Percentiles rank a stretch among this genome's conserved stretches.
Evolutionary conservation across 2,329 filamentous ascomycete genomes (phyloP).

Genomic region (Alternaria consortialis): DNA sequence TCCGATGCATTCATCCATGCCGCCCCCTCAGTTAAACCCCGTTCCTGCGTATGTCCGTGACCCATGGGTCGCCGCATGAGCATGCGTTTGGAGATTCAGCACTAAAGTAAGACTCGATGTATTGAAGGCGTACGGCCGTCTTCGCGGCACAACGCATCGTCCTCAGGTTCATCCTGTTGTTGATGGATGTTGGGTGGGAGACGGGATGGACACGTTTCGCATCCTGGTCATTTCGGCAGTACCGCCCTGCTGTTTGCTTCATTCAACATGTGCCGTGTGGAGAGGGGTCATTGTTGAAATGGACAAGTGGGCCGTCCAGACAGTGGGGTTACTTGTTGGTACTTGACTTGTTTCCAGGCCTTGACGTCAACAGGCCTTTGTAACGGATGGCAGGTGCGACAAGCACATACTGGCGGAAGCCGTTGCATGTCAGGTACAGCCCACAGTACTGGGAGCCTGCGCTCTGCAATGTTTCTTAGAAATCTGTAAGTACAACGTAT

Average conservation of each 20-base stretch:
- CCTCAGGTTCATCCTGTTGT: background rate
- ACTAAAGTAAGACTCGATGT: constrained; percentile 2
- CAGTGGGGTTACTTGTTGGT: background rate
- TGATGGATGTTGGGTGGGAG: background rate
- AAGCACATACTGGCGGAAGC: constrained; percentile 7
- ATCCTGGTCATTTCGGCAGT: constrained; percentile 7
- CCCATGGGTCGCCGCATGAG: background rate
- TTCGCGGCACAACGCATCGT: background rate
- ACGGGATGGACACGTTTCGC: constrained; percentile 14
- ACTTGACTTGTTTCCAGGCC: constrained; percentile 3
- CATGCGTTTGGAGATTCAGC: constrained; percentile 3
- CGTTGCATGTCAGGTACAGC: constrained; percentile 14
- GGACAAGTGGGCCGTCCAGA: constrained; percentile 1
- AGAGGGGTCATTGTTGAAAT: background rate
- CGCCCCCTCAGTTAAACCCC: background rate
- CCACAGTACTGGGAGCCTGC: constrained; percentile 2
- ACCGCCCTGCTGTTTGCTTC: constrained; percentile 5
- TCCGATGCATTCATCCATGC: constrained; percentile 4
- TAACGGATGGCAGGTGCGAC: constrained; percentile 4
- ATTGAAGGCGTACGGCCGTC: background rate
- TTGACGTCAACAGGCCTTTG: constrained; percentile 11
- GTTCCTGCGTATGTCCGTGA: background rate
- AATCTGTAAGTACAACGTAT: background rate
- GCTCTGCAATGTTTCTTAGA: background rate
- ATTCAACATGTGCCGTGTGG: constrained; percentile 5